Percentiles rank a stretch among this genome's conserved stretches.
Evolutionary conservation across 1,284 basidiomycete species (phyloP).

Genomic region (Marasmius tenuissimus): DNA sequence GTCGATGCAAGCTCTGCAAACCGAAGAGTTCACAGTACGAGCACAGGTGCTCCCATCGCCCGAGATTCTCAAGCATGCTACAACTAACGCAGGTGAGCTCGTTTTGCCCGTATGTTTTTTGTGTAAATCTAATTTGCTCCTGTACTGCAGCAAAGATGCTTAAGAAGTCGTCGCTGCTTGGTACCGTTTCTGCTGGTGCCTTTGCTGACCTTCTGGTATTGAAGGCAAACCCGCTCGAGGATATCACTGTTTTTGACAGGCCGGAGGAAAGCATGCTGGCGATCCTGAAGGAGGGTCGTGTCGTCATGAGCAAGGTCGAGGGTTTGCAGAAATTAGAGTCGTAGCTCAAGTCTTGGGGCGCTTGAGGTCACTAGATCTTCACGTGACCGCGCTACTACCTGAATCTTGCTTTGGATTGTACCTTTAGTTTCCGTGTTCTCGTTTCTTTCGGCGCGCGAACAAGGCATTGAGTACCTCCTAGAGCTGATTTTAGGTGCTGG

Average conservation of each 20-base stretch:
- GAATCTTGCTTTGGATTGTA: too few species aligned
- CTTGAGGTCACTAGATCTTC: too few species aligned
- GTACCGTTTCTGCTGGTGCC: conserved; percentile 33
- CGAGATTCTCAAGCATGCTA: conserved; percentile 42
- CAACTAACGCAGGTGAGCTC: conserved; percentile 38
- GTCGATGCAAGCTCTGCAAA: conserved; percentile 40
- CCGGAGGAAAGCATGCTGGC: conserved; percentile 35
- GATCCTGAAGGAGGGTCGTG: conserved; percentile 37
- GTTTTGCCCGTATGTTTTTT: not conserved
- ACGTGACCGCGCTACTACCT: too few species aligned
- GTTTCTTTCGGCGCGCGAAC: too few species aligned
- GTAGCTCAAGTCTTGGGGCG: not conserved
- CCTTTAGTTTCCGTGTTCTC: too few species aligned
- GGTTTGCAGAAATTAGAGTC: conserved; percentile 3
- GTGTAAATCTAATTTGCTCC: not conserved
- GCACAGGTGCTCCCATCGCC: conserved; percentile 34
- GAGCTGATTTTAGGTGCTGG: too few species aligned
- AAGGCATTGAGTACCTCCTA: too few species aligned
- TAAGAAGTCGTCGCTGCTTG: conserved; percentile 33
- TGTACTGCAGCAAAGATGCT: conserved; percentile 31
- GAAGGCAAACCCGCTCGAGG: conserved; percentile 42
- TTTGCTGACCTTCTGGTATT: conserved; percentile 45
- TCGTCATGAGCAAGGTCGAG: conserved; percentile 28
- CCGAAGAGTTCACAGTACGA: conserved; percentile 44
- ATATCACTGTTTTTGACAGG: conserved; percentile 42